phyloP scores from a whole-genome alignment of 1,284 basidiomycete genomes.

The Mycena sp. region DNA sequence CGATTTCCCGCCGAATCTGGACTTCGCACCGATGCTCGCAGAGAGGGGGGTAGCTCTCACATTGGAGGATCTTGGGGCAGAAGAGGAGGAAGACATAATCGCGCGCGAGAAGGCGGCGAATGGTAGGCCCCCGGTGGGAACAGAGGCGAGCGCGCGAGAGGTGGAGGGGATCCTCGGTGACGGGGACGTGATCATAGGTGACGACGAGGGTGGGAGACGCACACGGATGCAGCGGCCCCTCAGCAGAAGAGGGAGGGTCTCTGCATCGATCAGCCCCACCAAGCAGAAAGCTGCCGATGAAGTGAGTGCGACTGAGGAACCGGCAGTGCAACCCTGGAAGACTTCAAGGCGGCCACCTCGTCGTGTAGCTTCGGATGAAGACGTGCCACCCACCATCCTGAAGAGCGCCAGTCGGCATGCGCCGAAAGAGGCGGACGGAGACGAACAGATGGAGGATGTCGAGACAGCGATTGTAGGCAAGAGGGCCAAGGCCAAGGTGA shows the following conservation, averaged over 20 bases:
- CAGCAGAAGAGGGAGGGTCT: slow-evolving; percentile 1
- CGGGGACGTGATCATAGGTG: slow-evolving; percentile 34
- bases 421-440: no score
- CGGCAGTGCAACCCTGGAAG: background rate
- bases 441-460: no score
- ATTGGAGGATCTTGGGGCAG: slow-evolving; percentile 37
- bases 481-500: no score
- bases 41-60: slow-evolving; percentile 55
- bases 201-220: slow-evolving; percentile 33
- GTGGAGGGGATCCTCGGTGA: slow-evolving; percentile 38
- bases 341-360: slow-evolving; percentile 2
- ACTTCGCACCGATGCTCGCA: slow-evolving; percentile 70
- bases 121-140: slow-evolving; percentile 23
- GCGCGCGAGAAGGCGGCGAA: slow-evolving; percentile 32
- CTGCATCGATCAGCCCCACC: slow-evolving; percentile 24
- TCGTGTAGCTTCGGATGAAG: no score
- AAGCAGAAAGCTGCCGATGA: slow-evolving; percentile 11
- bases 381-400: no score
- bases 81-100: slow-evolving; percentile 36
- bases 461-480: no score
- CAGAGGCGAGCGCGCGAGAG: slow-evolving; percentile 26
- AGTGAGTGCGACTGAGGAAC: slow-evolving; percentile 3
- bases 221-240: background rate
- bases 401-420: no score
- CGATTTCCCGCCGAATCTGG: slow-evolving; percentile 69